Evolutionary conservation across 202 grass and related monocot species (phyloP).

Genomic region (Setaria viridis): DNA sequence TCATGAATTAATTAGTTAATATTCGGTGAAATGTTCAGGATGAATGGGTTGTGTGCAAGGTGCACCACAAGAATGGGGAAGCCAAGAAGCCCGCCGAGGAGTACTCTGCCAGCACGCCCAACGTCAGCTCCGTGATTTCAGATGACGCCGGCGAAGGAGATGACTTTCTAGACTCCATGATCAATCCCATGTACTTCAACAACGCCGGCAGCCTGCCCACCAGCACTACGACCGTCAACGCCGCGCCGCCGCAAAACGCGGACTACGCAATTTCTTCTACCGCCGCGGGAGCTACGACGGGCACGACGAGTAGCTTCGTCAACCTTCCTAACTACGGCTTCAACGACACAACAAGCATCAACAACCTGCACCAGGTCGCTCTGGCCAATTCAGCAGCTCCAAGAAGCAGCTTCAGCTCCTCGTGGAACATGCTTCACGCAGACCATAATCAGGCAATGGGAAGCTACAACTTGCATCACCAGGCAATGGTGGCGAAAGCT

Average conservation of each 20-base stretch:
- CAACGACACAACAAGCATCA: constrained; percentile 8
- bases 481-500: constrained; percentile 40
- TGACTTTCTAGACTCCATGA: constrained; percentile 43
- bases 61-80: constrained; percentile 63
- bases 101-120: constrained; percentile 43
- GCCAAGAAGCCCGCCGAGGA: constrained; percentile 13
- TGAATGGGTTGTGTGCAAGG: constrained; percentile 88
- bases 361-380: not conserved
- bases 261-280: not conserved
- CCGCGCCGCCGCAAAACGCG: constrained; percentile 9
- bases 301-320: not conserved
- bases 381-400: constrained; percentile 1
- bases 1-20: too few species aligned
- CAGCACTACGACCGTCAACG: not conserved
- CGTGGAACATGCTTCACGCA: constrained; percentile 9
- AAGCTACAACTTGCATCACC: constrained; percentile 44
- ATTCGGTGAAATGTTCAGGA: constrained; percentile 48
- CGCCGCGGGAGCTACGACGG: not conserved
- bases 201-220: constrained; percentile 12
- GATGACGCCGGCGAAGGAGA: constrained; percentile 27
- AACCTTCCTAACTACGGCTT: constrained; percentile 29
- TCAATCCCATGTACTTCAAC: constrained; percentile 42
- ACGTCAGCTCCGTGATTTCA: constrained; percentile 37
- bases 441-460: not conserved
- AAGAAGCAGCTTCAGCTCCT: not conserved